Evolutionary conservation across 805 yeast species (phyloP).

Genomic region (Schwanniomyces yamadae): DNA sequence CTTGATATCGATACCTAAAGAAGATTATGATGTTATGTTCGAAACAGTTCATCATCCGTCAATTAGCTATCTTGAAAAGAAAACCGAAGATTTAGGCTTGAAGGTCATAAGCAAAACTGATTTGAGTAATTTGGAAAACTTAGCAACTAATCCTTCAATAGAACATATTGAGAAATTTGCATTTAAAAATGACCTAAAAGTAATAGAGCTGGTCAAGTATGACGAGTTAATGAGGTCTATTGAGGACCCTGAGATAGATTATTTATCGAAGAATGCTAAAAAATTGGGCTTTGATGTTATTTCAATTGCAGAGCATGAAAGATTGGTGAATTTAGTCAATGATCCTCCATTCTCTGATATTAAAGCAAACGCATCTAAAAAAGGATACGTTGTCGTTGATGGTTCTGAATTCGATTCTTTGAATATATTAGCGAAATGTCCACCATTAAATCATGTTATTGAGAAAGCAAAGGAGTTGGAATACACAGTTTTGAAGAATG

Average conservation of each 20-base stretch:
- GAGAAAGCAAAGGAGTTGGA: conserved; percentile 17
- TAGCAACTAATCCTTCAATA: conserved; percentile 12
- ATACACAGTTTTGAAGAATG: conserved; percentile 13
- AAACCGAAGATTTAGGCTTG: conserved; percentile 11
- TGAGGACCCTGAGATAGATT: conserved; percentile 22
- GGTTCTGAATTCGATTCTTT: conserved; percentile 21
- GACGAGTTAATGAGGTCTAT: conserved; percentile 5
- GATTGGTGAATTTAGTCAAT: conserved; percentile 22
- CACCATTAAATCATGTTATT: conserved; percentile 19
- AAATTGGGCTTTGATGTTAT: conserved; percentile 9
- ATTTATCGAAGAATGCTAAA: conserved; percentile 12
- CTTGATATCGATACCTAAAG: conserved; percentile 11
- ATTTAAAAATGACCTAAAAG: conserved; percentile 4
- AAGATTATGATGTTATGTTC: conserved; percentile 7
- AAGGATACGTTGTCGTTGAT: conserved; percentile 15
- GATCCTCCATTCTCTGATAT: conserved; percentile 26
- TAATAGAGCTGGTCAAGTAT: not conserved
- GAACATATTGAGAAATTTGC: conserved; percentile 13
- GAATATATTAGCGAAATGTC: conserved; percentile 20
- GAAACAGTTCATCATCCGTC: conserved; percentile 15
- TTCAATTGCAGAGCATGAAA: conserved; percentile 1
- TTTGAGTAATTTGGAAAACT: conserved; percentile 7
- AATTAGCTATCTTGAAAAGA: conserved; percentile 16
- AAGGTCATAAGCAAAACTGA: not conserved
- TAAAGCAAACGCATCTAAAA: conserved; percentile 10